Evolutionary conservation across 2,329 filamentous ascomycete genomes (phyloP).

Genomic region (Fusarium veterinarium): DNA sequence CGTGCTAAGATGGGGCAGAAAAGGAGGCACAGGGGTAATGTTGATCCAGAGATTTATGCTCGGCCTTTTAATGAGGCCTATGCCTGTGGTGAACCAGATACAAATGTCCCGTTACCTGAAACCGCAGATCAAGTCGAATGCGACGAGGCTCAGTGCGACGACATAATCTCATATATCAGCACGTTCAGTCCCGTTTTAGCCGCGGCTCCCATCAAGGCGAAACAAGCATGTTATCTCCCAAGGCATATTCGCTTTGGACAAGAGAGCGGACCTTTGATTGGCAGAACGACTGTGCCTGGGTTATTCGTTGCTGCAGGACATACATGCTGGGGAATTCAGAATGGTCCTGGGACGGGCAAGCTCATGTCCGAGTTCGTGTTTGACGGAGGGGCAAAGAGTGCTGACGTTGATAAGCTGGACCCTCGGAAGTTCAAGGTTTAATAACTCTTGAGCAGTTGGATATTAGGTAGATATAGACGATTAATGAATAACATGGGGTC

Average conservation of each 20-base stretch:
- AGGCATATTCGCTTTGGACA: constrained; percentile 73
- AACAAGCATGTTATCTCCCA: constrained; percentile 94
- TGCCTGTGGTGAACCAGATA: constrained; percentile 92
- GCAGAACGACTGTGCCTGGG: constrained; percentile 77
- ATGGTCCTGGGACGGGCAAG: constrained; percentile 87
- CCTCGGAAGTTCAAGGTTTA: constrained; percentile 71
- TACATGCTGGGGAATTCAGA: constrained; percentile 98
- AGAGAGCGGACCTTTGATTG: constrained; percentile 78
- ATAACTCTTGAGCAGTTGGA: not conserved
- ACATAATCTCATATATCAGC: constrained; percentile 82
- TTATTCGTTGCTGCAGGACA: constrained; percentile 88
- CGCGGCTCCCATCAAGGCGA: constrained; percentile 74
- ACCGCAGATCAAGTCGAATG: constrained; percentile 80
- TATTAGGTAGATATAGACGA: not conserved
- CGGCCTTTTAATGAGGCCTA: constrained; percentile 91
- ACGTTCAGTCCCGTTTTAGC: constrained; percentile 74
- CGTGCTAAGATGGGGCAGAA: constrained; percentile 60
- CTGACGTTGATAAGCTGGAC: constrained; percentile 73
- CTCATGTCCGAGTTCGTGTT: constrained; percentile 83
- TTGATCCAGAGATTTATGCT: constrained; percentile 93
- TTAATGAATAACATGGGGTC: not conserved
- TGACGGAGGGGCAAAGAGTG: constrained; percentile 76
- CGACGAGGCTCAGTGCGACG: constrained; percentile 82
- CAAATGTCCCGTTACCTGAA: constrained; percentile 76
- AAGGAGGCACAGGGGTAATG: constrained; percentile 69